A percentile compares a stretch with the other conserved stretches of the same genome.
Evolutionary conservation across 768 basidiomycete species (phyloP).

Genomic region (Favolaschia claudopus): DNA sequence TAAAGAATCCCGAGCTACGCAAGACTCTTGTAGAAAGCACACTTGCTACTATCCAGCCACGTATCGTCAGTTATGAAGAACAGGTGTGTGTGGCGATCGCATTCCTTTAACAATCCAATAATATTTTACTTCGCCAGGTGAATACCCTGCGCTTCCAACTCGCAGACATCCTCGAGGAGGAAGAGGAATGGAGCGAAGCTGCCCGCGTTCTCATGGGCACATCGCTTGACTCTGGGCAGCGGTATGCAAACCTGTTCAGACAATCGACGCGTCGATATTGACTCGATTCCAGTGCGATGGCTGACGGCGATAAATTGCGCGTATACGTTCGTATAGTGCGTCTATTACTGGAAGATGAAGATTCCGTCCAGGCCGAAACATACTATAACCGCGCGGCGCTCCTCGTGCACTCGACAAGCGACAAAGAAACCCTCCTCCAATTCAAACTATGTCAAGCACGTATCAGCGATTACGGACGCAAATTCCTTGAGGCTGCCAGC

Average conservation of each 20-base stretch:
- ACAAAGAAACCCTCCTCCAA: conserved; percentile 81
- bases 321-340: conserved; percentile 95
- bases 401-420: conserved; percentile 79
- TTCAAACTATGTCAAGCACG: conserved; percentile 96
- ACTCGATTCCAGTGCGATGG: conserved; percentile 53
- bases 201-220: conserved; percentile 93
- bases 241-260: conserved; percentile 54
- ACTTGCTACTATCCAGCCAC: conserved; percentile 72
- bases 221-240: conserved; percentile 87
- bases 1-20: conserved; percentile 62
- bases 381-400: conserved; percentile 97
- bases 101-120: not conserved
- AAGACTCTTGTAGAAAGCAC: conserved; percentile 82
- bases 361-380: conserved; percentile 96
- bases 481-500: conserved; percentile 93
- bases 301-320: conserved; percentile 87
- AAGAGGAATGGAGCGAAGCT: conserved; percentile 94
- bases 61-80: conserved; percentile 93
- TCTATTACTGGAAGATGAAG: conserved; percentile 93
- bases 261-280: conserved; percentile 18
- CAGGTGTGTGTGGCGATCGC: conserved; percentile 64
- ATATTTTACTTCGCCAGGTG: conserved; percentile 56
- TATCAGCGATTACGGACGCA: conserved; percentile 90
- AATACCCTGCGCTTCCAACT: conserved; percentile 86
- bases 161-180: conserved; percentile 87